These are phyloP conservation scores for Knoxia roxburghii DNA, from an alignment of 257 asterid species.

Conservation along the genomic window DNA sequence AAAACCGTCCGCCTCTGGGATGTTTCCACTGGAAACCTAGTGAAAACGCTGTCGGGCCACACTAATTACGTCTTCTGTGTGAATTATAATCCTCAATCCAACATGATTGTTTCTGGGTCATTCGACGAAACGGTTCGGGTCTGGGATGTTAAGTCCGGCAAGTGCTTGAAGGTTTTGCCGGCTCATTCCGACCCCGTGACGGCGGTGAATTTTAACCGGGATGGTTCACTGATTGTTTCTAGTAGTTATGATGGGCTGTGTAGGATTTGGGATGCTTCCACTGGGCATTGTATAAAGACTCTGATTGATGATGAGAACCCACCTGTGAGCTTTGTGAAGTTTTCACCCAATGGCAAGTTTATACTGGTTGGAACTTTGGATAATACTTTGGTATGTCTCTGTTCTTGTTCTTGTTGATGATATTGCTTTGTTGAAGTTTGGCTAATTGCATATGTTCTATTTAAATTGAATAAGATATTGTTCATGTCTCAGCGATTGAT, in stretches of 20 bases:
- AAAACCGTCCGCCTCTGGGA: slow-evolving; percentile 84
- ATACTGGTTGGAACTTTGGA: slow-evolving; percentile 90
- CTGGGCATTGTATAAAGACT: slow-evolving; percentile 96
- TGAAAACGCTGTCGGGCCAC: slow-evolving; percentile 84
- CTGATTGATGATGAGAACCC: slow-evolving; percentile 92
- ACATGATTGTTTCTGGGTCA: slow-evolving; percentile 82
- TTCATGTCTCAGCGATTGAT: background rate
- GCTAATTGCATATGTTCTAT: background rate
- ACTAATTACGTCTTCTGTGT: slow-evolving; percentile 84
- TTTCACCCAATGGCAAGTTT: slow-evolving; percentile 89
- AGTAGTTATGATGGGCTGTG: slow-evolving; percentile 96
- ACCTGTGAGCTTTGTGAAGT: slow-evolving; percentile 90
- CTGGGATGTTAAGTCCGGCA: slow-evolving; percentile 93
- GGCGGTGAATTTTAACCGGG: slow-evolving; percentile 71
- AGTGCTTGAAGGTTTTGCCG: slow-evolving; percentile 82
- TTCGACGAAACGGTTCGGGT: slow-evolving; percentile 86
- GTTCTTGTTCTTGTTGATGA: slow-evolving; percentile 1
- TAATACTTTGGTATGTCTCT: slow-evolving; percentile 61
- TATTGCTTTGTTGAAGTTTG: background rate
- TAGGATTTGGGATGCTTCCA: slow-evolving; percentile 94
- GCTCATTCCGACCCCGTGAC: slow-evolving; percentile 98
- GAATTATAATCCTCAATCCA: slow-evolving; percentile 75
- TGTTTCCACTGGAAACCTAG: slow-evolving; percentile 57
- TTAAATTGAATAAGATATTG: background rate
- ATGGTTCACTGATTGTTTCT: slow-evolving; percentile 73